These are phyloP conservation scores for Termitomyces sp. DNA, from an alignment of 768 basidiomycete genomes.

Conservation along the genomic window DNA sequence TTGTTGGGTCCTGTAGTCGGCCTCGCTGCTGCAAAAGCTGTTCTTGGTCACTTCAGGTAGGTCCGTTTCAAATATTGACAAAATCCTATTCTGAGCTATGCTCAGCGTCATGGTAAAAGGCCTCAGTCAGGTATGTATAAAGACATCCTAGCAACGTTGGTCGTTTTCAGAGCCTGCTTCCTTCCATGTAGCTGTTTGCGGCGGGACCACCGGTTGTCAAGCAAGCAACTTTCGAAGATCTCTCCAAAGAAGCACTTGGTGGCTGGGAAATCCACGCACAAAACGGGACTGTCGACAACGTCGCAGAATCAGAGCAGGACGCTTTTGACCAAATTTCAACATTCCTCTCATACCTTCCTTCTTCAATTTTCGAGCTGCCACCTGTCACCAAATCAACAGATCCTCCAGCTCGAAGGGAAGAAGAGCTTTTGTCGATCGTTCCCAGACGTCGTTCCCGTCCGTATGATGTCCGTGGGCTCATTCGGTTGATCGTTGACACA, in stretches of 20 bases:
- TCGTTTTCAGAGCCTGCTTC: background rate
- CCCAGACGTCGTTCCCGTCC: conserved; percentile 28
- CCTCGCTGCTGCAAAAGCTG: conserved; percentile 33
- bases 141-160: background rate
- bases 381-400: conserved; percentile 21
- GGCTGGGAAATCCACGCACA: conserved; percentile 6
- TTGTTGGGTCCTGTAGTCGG: conserved; percentile 35
- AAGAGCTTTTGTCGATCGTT: conserved; percentile 28
- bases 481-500: conserved; percentile 27
- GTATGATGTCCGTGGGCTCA: conserved; percentile 30
- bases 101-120: conserved; percentile 35
- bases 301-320: conserved; percentile 25
- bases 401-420: conserved; percentile 23
- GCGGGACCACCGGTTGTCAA: conserved; percentile 13
- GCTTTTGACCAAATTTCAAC: conserved; percentile 28
- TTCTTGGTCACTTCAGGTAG: conserved; percentile 31
- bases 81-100: background rate
- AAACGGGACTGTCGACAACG: conserved; percentile 6
- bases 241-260: conserved; percentile 13
- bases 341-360: conserved; percentile 35
- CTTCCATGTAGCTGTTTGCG: conserved; percentile 4
- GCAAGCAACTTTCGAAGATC: conserved; percentile 15
- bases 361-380: conserved; percentile 30
- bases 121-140: conserved; percentile 21
- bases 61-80: background rate